These are phyloP conservation scores for Oryza punctata DNA, from an alignment of 176 grass and related monocot genomes.

Conservation along the genomic window DNA sequence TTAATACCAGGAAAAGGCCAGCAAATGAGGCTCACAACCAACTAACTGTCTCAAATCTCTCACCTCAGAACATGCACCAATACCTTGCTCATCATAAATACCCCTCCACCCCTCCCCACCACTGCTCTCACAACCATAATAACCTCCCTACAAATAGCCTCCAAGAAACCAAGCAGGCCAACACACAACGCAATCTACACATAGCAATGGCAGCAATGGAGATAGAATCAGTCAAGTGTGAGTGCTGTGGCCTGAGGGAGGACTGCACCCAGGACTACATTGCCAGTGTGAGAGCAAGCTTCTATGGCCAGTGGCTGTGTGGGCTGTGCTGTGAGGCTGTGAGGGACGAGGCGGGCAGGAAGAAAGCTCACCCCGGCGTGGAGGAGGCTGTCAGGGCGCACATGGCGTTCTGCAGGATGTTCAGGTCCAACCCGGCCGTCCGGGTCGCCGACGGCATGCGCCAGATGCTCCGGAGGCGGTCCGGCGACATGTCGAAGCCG, in stretches of 20 bases:
- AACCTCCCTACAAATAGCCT: slow-evolving; percentile 60
- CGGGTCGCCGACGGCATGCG: slow-evolving; percentile 78
- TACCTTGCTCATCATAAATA: slow-evolving; percentile 54
- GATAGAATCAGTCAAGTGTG: slow-evolving; percentile 81
- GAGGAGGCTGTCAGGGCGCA: slow-evolving; percentile 82
- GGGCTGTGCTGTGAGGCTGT: slow-evolving; percentile 93
- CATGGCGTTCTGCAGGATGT: slow-evolving; percentile 87
- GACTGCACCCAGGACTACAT: slow-evolving; percentile 97
- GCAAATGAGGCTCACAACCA: slow-evolving; percentile 65
- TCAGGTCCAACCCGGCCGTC: slow-evolving; percentile 66
- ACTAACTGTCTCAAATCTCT: slow-evolving; percentile 71
- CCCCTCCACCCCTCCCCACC: slow-evolving; percentile 28
- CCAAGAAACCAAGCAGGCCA: slow-evolving; percentile 34
- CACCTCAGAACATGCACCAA: slow-evolving; percentile 59
- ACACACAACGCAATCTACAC: slow-evolving; percentile 23
- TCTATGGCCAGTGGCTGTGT: slow-evolving; percentile 86
- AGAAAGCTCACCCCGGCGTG: slow-evolving; percentile 57
- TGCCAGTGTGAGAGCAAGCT: slow-evolving; percentile 65
- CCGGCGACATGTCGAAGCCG: slow-evolving; percentile 51
- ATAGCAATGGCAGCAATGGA: slow-evolving; percentile 57
- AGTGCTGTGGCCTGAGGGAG: slow-evolving; percentile 85
- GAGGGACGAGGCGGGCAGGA: slow-evolving; percentile 66
- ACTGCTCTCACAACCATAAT: slow-evolving; percentile 55
- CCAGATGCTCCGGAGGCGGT: slow-evolving; percentile 82
- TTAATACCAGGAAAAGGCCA: slow-evolving; percentile 66